Conservation (phyloP, 139 green algal species). For the Closterium sp. region DNA sequence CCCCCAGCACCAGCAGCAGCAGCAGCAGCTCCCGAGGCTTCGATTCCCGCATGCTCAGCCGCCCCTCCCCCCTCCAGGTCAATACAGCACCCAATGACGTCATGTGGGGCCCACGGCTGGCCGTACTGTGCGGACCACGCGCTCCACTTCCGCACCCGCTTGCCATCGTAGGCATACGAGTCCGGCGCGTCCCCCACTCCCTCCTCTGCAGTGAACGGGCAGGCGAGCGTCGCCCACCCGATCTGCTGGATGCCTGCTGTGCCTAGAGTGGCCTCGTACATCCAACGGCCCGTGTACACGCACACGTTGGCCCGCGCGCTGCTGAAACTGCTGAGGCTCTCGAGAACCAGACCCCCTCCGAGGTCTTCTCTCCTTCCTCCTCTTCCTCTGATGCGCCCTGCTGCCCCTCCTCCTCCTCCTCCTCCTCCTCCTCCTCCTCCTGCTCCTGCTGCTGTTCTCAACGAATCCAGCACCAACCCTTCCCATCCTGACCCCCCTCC, state of each 20-base stretch:
- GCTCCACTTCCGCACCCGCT: slow-evolving; percentile 82
- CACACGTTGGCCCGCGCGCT: slow-evolving; percentile 69
- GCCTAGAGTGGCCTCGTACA: slow-evolving; percentile 82
- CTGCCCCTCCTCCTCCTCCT: neutral
- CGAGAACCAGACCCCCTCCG: slow-evolving; percentile 26
- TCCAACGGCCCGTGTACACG: slow-evolving; percentile 64
- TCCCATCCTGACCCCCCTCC: no score
- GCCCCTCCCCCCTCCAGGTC: slow-evolving; percentile 72
- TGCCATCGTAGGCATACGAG: slow-evolving; percentile 81
- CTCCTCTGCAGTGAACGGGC: slow-evolving; percentile 87
- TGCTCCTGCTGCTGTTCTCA: no score
- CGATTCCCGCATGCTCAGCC: no score
- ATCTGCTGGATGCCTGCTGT: slow-evolving; percentile 81
- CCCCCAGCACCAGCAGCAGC: no score
- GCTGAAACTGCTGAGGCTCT: slow-evolving; percentile 64
- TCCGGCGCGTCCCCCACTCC: slow-evolving; percentile 86
- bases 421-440: neutral
- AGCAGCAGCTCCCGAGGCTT: no score
- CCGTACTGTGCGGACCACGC: slow-evolving; percentile 74
- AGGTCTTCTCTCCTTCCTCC: neutral
- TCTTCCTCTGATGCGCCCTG: neutral
- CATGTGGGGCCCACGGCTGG: slow-evolving; percentile 68
- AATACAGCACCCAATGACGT: slow-evolving; percentile 84
- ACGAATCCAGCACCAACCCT: no score
- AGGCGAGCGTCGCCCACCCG: slow-evolving; percentile 79